A percentile compares a stretch with the other conserved stretches of the same genome.
phyloP scores from a whole-genome alignment of 129 eudicot species.

The Artemisia tridentata region DNA sequence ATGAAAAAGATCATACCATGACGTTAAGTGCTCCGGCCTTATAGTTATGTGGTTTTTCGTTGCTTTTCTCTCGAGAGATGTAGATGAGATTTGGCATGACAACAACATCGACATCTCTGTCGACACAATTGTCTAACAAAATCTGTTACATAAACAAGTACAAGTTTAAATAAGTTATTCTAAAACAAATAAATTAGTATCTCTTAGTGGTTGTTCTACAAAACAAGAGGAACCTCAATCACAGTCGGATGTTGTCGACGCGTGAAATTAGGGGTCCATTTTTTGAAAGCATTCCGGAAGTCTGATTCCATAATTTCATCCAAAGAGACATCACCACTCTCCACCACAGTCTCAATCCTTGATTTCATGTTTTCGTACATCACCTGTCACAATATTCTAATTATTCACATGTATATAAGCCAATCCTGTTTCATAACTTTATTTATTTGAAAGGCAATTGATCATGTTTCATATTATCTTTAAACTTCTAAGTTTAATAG shows the following conservation, averaged over 20 bases:
- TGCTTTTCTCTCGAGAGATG: conserved; percentile 55
- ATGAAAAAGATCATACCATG: conserved; percentile 36
- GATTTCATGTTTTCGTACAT: conserved; percentile 51
- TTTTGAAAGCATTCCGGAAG: conserved; percentile 29
- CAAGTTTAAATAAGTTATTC: not conserved
- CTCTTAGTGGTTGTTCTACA: too few species aligned
- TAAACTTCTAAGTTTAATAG: too few species aligned
- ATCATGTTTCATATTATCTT: too few species aligned
- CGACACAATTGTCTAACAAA: conserved; percentile 15
- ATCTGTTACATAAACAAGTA: not conserved
- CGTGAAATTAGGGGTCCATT: conserved; percentile 56
- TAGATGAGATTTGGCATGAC: conserved; percentile 60
- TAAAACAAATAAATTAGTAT: not conserved
- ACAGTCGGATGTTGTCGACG: conserved; percentile 62
- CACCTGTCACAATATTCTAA: conserved; percentile 16
- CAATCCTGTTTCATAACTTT: too few species aligned
- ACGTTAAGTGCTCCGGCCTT: conserved; percentile 78
- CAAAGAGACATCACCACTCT: conserved; percentile 34
- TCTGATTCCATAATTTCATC: conserved; percentile 31
- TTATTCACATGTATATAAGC: not conserved
- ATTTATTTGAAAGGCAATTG: too few species aligned
- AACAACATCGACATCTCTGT: conserved; percentile 34
- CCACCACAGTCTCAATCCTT: conserved; percentile 44
- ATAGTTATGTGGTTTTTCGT: conserved; percentile 38
- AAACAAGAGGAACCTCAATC: conserved; percentile 42